Evolutionary conservation across 768 basidiomycete genomes (phyloP).

Genomic region (Scleroderma bovista): DNA sequence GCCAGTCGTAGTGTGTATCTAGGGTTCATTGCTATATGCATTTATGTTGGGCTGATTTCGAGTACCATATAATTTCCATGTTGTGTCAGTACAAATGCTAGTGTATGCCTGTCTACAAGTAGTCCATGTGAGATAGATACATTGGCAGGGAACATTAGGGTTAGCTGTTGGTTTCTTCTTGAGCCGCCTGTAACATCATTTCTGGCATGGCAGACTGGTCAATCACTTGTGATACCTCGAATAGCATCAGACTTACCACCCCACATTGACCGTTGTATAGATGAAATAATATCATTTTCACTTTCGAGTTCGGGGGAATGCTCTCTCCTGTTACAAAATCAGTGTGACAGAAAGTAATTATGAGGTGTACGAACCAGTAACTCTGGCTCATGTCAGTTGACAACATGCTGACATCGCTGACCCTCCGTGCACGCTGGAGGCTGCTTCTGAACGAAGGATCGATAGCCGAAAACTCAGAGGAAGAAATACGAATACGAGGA

Average conservation of each 20-base stretch:
- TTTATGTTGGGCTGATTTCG: constrained; percentile 5
- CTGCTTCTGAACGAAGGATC: constrained; percentile 39
- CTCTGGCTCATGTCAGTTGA: constrained; percentile 45
- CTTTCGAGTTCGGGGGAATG: constrained; percentile 9
- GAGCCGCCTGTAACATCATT: constrained; percentile 43
- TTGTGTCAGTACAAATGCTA: constrained; percentile 13
- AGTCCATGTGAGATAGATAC: constrained; percentile 7
- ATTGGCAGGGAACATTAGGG: constrained; percentile 1
- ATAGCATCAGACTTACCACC: constrained; percentile 43
- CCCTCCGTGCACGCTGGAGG: constrained; percentile 49
- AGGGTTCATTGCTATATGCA: constrained; percentile 5
- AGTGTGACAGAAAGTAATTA: background rate
- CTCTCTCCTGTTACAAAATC: constrained; percentile 9
- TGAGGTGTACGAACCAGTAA: constrained; percentile 40
- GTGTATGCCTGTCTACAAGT: constrained; percentile 6
- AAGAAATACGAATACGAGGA: constrained; percentile 8
- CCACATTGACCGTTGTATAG: constrained; percentile 68
- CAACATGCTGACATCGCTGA: constrained; percentile 56
- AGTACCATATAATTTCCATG: constrained; percentile 13
- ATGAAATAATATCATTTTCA: constrained; percentile 40
- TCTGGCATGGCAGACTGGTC: constrained; percentile 12
- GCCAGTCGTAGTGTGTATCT: background rate
- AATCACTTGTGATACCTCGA: background rate
- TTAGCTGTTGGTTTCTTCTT: constrained; percentile 33
- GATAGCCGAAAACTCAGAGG: constrained; percentile 21